These are phyloP conservation scores for Coelastrella sp. DNA, from an alignment of 139 green algal genomes.

Conservation along the genomic window DNA sequence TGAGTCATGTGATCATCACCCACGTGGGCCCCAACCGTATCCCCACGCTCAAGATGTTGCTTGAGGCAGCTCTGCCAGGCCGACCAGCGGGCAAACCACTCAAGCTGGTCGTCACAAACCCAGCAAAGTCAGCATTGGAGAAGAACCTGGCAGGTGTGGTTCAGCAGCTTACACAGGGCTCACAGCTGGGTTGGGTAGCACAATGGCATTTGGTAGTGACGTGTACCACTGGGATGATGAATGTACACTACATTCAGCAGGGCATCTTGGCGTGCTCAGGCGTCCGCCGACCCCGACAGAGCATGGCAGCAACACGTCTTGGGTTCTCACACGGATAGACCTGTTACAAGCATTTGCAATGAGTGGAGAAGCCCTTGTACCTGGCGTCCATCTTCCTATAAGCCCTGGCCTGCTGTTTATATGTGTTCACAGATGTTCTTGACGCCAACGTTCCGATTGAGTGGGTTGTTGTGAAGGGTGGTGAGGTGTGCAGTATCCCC, in stretches of 20 bases:
- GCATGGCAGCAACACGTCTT: too few relatives aligned
- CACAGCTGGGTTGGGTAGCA: too few relatives aligned
- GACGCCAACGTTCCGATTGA: constrained; percentile 12
- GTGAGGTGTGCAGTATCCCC: constrained; percentile 17
- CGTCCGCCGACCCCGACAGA: too few relatives aligned
- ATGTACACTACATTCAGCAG: too few relatives aligned
- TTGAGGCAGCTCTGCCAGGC: constrained; percentile 54
- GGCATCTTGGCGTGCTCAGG: too few relatives aligned
- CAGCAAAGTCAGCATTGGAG: constrained; percentile 57
- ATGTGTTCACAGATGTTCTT: neutral
- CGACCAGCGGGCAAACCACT: constrained; percentile 48
- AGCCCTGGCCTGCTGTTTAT: neutral
- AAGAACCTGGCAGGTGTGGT: constrained; percentile 16
- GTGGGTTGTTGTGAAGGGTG: constrained; percentile 26
- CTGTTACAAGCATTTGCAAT: too few relatives aligned
- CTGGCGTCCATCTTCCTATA: too few relatives aligned
- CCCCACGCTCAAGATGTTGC: constrained; percentile 75
- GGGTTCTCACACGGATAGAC: too few relatives aligned
- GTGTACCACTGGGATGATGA: too few relatives aligned
- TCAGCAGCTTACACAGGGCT: too few relatives aligned
- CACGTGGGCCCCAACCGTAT: constrained; percentile 90
- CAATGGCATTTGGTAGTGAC: too few relatives aligned
- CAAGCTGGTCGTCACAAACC: constrained; percentile 87
- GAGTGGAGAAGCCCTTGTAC: too few relatives aligned
- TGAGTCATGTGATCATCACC: constrained; percentile 87